A percentile compares a stretch with the other conserved stretches of the same genome.
phyloP scores from a whole-genome alignment of 176 grass and related monocot species.

The Hsuehochloa calcarea region DNA sequence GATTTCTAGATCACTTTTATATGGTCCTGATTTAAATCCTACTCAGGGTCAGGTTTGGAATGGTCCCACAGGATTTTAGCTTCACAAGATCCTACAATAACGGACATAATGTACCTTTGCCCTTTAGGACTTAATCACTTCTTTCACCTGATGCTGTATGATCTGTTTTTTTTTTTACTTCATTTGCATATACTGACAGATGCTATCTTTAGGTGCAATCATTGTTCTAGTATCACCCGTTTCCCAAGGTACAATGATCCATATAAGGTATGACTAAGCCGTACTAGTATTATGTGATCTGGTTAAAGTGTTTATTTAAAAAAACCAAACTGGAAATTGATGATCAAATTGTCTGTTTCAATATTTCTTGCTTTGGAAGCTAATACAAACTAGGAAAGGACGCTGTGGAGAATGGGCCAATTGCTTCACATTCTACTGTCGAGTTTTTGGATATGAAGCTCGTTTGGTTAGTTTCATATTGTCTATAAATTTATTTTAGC shows the following conservation, averaged over 20 bases:
- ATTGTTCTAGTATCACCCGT: conserved; percentile 75
- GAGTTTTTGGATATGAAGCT: conserved; percentile 90
- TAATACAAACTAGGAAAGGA: conserved; percentile 88
- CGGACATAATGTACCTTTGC: not conserved
- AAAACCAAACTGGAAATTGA: conserved; percentile 24
- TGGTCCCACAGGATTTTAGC: not conserved
- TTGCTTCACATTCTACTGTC: conserved; percentile 96
- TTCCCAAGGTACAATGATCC: conserved; percentile 95
- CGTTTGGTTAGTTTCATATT: conserved; percentile 71
- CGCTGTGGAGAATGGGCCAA: conserved; percentile 99
- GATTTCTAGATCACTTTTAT: not conserved
- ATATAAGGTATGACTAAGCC: conserved; percentile 60
- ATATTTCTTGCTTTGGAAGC: conserved; percentile 49
- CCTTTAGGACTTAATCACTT: not conserved
- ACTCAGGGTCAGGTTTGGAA: not conserved
- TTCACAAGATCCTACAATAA: conserved; percentile 27
- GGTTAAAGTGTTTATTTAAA: conserved; percentile 7
- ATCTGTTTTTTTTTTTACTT: conserved; percentile 17
- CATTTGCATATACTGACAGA: conserved; percentile 17
- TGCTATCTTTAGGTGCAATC: conserved; percentile 63
- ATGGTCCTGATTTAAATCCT: not conserved
- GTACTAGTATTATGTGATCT: conserved; percentile 19
- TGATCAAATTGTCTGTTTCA: conserved; percentile 19
- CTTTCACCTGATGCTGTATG: not conserved
- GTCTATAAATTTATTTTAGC: conserved; percentile 5